phyloP scores from a whole-genome alignment of 2,329 filamentous ascomycete species.

The Colletotrichum graminicola region DNA sequence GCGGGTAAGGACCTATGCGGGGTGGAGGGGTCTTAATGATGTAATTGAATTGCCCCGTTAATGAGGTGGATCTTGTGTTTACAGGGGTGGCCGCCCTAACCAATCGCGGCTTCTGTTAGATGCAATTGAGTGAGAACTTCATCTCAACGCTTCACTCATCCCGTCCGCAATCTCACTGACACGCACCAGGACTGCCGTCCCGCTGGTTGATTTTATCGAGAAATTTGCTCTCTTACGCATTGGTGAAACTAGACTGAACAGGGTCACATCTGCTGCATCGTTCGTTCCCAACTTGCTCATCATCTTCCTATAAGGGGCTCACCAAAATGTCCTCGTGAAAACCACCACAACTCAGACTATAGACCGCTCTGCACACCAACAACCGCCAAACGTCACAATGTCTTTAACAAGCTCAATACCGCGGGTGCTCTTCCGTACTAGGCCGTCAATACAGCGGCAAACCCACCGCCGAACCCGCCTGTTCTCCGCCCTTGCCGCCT shows the following conservation, averaged over 20 bases:
- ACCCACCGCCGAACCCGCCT: neutral
- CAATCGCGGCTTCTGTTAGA: slow-evolving; percentile 24
- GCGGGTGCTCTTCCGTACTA: neutral
- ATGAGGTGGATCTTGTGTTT: slow-evolving; percentile 11
- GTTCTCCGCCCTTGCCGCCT: slow-evolving; percentile 50
- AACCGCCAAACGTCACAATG: slow-evolving; percentile 1
- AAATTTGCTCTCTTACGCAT: accelerated
- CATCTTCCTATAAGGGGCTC: neutral
- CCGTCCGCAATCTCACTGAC: slow-evolving; percentile 48
- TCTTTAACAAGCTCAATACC: slow-evolving; percentile 5
- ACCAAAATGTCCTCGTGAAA: slow-evolving; percentile 22
- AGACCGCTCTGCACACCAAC: neutral
- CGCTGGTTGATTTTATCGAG: neutral
- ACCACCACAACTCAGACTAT: neutral
- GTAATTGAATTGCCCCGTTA: slow-evolving; percentile 34
- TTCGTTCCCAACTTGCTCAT: neutral
- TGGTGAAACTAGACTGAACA: neutral
- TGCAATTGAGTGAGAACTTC: slow-evolving; percentile 35
- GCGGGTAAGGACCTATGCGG: slow-evolving; percentile 24
- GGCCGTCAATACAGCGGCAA: no score
- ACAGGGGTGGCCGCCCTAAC: slow-evolving; percentile 14
- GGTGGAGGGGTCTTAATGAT: slow-evolving; percentile 34
- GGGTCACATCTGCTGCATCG: neutral
- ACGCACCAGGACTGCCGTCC: neutral
- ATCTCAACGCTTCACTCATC: slow-evolving; percentile 24